Conservation (phyloP, 2,329 filamentous ascomycete genomes). For the Cladophialophora yegresii region DNA sequence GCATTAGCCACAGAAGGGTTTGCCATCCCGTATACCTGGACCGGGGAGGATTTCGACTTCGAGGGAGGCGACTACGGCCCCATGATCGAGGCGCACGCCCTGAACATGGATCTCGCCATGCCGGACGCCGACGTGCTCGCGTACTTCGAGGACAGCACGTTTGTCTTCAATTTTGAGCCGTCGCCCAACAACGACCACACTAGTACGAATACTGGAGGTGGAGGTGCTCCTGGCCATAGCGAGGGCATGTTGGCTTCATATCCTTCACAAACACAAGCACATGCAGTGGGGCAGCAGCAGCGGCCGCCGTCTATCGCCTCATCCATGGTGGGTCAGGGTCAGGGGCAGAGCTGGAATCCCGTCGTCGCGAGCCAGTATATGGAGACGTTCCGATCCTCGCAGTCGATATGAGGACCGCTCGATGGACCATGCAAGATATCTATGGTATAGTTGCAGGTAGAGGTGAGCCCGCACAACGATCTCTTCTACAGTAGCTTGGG, state of each 20-base stretch:
- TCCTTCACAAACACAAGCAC: not conserved
- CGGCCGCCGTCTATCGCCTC: not conserved
- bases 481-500: too few relatives aligned
- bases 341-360: constrained; percentile 4
- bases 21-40: constrained; percentile 11
- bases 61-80: constrained; percentile 18
- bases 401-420: not conserved
- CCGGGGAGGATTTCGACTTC: constrained; percentile 18
- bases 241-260: not conserved
- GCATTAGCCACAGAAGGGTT: not conserved
- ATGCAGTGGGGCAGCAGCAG: not conserved
- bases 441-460: not conserved
- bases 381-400: not conserved
- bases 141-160: constrained; percentile 17
- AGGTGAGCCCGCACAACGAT: too few relatives aligned
- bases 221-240: not conserved
- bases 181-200: constrained; percentile 12
- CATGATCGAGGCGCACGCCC: constrained; percentile 26
- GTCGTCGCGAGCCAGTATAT: constrained; percentile 5
- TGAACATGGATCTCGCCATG: constrained; percentile 29
- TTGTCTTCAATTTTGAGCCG: constrained; percentile 16
- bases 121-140: constrained; percentile 18
- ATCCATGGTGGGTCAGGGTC: not conserved
- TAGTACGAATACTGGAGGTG: not conserved
- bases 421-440: not conserved